Percentiles rank a stretch among this genome's conserved stretches.
Conservation (phyloP, 805 yeast species). For the Torulaspora indica region DNA sequence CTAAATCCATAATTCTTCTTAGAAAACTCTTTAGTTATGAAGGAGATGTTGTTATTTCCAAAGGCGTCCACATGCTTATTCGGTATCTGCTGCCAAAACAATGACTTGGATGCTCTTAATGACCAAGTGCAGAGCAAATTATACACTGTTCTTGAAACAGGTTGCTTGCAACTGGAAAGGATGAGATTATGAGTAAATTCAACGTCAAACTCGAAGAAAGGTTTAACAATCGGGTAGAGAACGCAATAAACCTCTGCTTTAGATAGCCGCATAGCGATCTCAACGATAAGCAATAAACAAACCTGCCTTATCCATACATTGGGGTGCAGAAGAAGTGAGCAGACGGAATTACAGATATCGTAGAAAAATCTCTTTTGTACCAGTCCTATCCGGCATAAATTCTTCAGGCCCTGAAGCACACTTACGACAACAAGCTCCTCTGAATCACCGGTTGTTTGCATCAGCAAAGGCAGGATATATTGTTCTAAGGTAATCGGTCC, state of each 20-base stretch:
- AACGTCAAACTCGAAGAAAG: constrained; percentile 73
- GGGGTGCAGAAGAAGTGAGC: constrained; percentile 73
- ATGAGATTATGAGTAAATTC: constrained; percentile 62
- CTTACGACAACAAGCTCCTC: constrained; percentile 76
- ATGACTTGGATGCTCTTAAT: constrained; percentile 53
- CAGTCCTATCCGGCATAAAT: constrained; percentile 53
- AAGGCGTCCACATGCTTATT: constrained; percentile 39
- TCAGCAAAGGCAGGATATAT: constrained; percentile 75
- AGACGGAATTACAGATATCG: constrained; percentile 48
- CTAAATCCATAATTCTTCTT: constrained; percentile 30
- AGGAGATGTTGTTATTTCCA: constrained; percentile 38
- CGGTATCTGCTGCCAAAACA: constrained; percentile 70
- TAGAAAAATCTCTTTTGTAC: constrained; percentile 48
- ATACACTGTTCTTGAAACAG: constrained; percentile 62
- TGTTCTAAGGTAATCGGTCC: constrained; percentile 83
- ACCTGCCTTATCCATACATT: constrained; percentile 79
- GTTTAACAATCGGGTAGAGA: constrained; percentile 72
- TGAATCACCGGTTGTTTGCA: constrained; percentile 77
- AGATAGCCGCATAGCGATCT: constrained; percentile 57
- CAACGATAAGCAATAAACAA: constrained; percentile 54
- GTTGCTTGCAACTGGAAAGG: constrained; percentile 61
- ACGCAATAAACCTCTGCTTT: constrained; percentile 81
- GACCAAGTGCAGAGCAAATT: constrained; percentile 70
- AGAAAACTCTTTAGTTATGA: constrained; percentile 30
- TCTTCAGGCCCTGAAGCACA: constrained; percentile 57